These are phyloP conservation scores for Dendrobium officinale DNA, from an alignment of 106 monocot species.

Conservation along the genomic window DNA sequence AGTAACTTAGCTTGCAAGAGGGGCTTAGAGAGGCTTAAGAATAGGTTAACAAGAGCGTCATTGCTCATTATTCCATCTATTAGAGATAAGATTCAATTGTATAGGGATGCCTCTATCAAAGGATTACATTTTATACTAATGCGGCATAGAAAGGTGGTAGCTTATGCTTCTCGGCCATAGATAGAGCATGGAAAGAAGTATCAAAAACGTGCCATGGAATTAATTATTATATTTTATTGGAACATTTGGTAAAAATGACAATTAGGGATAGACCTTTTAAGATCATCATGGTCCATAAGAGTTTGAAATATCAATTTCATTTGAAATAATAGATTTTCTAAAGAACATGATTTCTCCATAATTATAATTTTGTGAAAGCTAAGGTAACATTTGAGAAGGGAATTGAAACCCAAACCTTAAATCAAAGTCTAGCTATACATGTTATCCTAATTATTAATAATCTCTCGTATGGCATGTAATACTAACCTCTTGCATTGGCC, in stretches of 20 bases:
- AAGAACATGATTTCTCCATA: too few relatives aligned
- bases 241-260: too few relatives aligned
- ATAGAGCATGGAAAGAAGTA: too few relatives aligned
- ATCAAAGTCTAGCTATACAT: not conserved
- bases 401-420: too few relatives aligned
- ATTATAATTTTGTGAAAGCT: not conserved
- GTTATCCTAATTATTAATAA: not conserved
- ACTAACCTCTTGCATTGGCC: conserved; percentile 82
- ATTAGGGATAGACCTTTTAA: too few relatives aligned
- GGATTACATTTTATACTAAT: not conserved
- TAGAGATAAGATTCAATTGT: not conserved
- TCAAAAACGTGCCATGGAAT: too few relatives aligned
- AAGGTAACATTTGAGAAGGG: not conserved
- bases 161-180: not conserved
- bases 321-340: too few relatives aligned
- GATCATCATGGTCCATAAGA: too few relatives aligned
- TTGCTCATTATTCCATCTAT: not conserved
- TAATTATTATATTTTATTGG: too few relatives aligned
- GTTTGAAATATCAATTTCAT: too few relatives aligned
- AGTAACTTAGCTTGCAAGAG: too few relatives aligned
- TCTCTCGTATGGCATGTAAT: too few relatives aligned
- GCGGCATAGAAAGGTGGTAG: not conserved
- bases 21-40: not conserved
- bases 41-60: not conserved
- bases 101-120: not conserved